A percentile compares a stretch with the other conserved stretches of the same genome.
phyloP scores from a whole-genome alignment of 2,329 filamentous ascomycete genomes.

The Arthroderma uncinatum region DNA sequence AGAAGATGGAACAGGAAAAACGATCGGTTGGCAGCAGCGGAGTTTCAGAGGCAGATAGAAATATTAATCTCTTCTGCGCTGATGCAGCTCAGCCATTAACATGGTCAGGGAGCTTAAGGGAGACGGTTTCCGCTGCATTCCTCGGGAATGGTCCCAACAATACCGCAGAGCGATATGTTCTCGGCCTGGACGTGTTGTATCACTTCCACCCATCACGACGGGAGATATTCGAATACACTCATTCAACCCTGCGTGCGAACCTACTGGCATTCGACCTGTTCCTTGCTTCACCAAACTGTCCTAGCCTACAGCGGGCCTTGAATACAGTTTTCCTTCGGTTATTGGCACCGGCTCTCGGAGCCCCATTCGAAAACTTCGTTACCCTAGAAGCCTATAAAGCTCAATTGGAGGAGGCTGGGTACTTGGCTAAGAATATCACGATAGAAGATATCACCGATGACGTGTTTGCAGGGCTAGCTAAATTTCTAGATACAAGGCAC shows the following conservation, averaged over 20 bases:
- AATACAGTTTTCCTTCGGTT: constrained; percentile 30
- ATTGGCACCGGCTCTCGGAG: constrained; percentile 39
- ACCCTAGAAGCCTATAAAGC: constrained; percentile 37
- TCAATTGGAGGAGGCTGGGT: constrained; percentile 41
- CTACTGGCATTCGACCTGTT: constrained; percentile 48
- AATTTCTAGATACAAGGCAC: constrained; percentile 34
- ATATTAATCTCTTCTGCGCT: constrained; percentile 35
- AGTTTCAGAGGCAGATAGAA: neutral
- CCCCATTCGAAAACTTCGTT: constrained; percentile 41
- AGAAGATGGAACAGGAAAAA: neutral
- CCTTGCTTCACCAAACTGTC: constrained; percentile 18
- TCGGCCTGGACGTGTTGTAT: constrained; percentile 48
- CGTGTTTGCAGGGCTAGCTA: constrained; percentile 42
- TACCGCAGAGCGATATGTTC: constrained; percentile 22
- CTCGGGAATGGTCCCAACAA: neutral
- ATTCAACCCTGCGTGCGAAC: constrained; percentile 35
- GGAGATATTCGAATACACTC: constrained; percentile 37
- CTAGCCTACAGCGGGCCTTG: constrained; percentile 13
- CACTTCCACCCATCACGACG: constrained; percentile 45
- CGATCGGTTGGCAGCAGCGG: neutral
- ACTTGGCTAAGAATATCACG: constrained; percentile 31
- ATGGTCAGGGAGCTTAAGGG: constrained; percentile 10
- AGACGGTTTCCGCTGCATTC: neutral
- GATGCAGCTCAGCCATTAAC: constrained; percentile 40
- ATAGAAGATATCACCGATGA: constrained; percentile 43